Conservation (phyloP, 1,284 basidiomycete species). For the Leccinum solheimii region DNA sequence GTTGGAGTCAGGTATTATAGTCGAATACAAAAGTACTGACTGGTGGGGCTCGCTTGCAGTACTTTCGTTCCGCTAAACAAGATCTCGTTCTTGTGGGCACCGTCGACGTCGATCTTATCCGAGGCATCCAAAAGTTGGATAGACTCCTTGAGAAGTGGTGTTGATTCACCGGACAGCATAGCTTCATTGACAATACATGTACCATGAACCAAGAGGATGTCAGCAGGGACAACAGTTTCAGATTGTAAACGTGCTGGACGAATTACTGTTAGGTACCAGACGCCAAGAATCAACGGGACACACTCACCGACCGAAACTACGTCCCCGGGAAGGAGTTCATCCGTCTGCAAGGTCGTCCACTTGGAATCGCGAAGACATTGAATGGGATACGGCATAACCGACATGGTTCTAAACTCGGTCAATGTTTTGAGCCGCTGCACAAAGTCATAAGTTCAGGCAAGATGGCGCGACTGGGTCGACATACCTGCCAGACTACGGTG, state of each 20-base stretch:
- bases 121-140: conserved; percentile 78
- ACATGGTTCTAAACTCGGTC: conserved; percentile 95
- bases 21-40: conserved; percentile 26
- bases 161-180: conserved; percentile 96
- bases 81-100: conserved; percentile 82
- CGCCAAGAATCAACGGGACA: not conserved
- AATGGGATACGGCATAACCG: conserved; percentile 85
- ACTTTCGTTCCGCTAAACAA: conserved; percentile 95
- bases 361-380: conserved; percentile 76
- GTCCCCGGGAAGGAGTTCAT: conserved; percentile 88
- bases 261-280: not conserved
- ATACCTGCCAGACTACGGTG: conserved; percentile 93
- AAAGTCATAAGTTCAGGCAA: conserved; percentile 11
- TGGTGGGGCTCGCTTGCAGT: conserved; percentile 71
- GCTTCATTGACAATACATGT: conserved; percentile 96
- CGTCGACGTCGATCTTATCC: conserved; percentile 83
- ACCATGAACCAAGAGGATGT: conserved; percentile 85
- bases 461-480: conserved; percentile 25
- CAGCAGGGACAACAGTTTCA: conserved; percentile 88
- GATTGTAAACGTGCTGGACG: conserved; percentile 66
- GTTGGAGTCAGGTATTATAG: not conserved
- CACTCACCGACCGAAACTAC: conserved; percentile 75
- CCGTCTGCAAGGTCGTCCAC: conserved; percentile 80
- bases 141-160: conserved; percentile 90
- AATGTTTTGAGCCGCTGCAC: conserved; percentile 81